Conservation (phyloP, 2,329 filamentous ascomycete genomes). For the Apiospora malaysiana region DNA sequence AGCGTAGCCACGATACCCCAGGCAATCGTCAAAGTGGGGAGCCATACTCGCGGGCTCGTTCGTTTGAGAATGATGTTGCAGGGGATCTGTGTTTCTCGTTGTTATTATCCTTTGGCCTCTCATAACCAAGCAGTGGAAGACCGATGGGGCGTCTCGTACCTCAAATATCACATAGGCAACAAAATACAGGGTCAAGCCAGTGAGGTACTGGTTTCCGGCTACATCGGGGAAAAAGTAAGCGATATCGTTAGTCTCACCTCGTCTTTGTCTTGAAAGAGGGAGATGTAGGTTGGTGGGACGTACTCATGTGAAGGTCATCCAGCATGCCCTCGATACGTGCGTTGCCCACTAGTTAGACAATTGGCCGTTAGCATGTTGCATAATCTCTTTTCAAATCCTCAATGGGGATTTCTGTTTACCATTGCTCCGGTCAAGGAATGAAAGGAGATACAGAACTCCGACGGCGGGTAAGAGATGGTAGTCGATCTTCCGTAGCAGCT, state of each 20-base stretch:
- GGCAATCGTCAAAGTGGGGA: constrained; percentile 61
- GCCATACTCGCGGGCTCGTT: constrained; percentile 62
- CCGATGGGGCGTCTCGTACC: constrained; percentile 33
- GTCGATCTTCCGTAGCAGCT: constrained; percentile 64
- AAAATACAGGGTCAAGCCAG: constrained; percentile 71
- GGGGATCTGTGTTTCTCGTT: constrained; percentile 50
- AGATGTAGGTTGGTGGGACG: constrained; percentile 39
- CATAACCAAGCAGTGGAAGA: too few species aligned
- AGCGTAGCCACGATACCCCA: constrained; percentile 63
- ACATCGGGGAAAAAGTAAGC: neutral
- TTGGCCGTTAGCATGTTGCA: neutral
- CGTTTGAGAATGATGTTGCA: constrained; percentile 68
- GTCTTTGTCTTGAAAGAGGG: constrained; percentile 31
- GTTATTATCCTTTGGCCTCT: neutral
- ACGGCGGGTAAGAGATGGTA: constrained; percentile 57
- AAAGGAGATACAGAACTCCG: constrained; percentile 60
- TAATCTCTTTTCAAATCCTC: neutral
- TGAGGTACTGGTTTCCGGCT: constrained; percentile 68
- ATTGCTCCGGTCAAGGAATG: constrained; percentile 64
- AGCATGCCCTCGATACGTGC: constrained; percentile 62
- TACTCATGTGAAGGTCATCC: constrained; percentile 59
- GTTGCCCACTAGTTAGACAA: constrained; percentile 55
- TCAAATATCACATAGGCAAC: constrained; percentile 65
- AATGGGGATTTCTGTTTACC: constrained; percentile 41
- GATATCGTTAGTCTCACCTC: neutral